phyloP scores from a whole-genome alignment of 805 yeast genomes.

The Saccharomycopsis babjevae region DNA sequence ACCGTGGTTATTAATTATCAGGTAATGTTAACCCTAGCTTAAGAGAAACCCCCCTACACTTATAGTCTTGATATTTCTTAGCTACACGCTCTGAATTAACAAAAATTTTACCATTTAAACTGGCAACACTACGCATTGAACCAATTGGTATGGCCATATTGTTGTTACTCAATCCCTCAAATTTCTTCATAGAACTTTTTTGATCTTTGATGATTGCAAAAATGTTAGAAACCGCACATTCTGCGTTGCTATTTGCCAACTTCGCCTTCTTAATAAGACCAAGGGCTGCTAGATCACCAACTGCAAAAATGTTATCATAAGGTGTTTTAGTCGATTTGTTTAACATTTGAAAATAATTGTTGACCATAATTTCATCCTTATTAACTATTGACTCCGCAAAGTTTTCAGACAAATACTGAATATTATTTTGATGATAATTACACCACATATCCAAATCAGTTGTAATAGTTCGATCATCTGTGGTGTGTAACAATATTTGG shows the following conservation, averaged over 20 bases:
- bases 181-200: neutral
- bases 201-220: neutral
- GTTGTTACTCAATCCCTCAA: neutral
- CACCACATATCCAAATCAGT: conserved; percentile 32
- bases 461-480: conserved; percentile 3
- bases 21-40: neutral
- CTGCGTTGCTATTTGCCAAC: conserved; percentile 26
- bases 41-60: conserved; percentile 2
- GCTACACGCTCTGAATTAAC: conserved; percentile 5
- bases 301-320: conserved; percentile 25
- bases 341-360: conserved; percentile 22
- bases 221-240: conserved; percentile 23
- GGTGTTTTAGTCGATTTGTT: conserved; percentile 2
- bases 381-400: conserved; percentile 21
- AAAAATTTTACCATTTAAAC: conserved; percentile 1
- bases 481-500: conserved; percentile 5
- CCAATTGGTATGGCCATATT: conserved; percentile 18
- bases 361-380: conserved; percentile 21
- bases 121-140: conserved; percentile 5
- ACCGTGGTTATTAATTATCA: neutral
- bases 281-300: conserved; percentile 29
- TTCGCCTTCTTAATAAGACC: conserved; percentile 35
- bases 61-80: conserved; percentile 7
- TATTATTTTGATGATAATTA: conserved; percentile 28
- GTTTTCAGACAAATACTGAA: conserved; percentile 22